These are phyloP conservation scores for Fusarium lateritium DNA, from an alignment of 2,329 filamentous ascomycete species.

Conservation along the genomic window DNA sequence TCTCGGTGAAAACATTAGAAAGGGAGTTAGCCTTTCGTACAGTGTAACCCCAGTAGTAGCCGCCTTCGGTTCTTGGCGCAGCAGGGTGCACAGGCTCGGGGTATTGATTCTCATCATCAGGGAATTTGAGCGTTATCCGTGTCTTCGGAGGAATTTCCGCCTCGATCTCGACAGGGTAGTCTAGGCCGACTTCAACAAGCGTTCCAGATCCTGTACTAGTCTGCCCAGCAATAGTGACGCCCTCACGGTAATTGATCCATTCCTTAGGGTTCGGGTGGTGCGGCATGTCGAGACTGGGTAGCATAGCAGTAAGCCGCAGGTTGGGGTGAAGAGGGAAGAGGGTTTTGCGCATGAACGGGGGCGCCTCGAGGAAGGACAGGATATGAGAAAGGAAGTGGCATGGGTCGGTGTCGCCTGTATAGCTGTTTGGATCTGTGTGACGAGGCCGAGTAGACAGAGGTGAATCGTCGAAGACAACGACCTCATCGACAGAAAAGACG, in stretches of 20 bases:
- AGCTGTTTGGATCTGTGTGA: conserved; percentile 65
- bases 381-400: conserved; percentile 85
- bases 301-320: conserved; percentile 77
- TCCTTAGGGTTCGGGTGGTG: conserved; percentile 84
- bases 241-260: conserved; percentile 85
- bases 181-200: conserved; percentile 71
- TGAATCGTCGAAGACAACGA: conserved; percentile 84
- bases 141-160: conserved; percentile 77
- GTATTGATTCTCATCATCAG: conserved; percentile 60
- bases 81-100: conserved; percentile 76
- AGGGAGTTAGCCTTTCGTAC: conserved; percentile 77
- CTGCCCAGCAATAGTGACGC: conserved; percentile 71
- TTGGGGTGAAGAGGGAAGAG: conserved; percentile 87
- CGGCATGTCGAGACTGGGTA: conserved; percentile 87
- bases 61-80: conserved; percentile 78
- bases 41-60: conserved; percentile 90
- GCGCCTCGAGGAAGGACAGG: conserved; percentile 86
- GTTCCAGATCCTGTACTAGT: conserved; percentile 63
- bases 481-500: conserved; percentile 88
- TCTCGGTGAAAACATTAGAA: conserved; percentile 83
- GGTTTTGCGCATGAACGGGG: conserved; percentile 82
- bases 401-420: conserved; percentile 81
- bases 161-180: conserved; percentile 68
- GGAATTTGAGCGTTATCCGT: conserved; percentile 80
- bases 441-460: conserved; percentile 61